Evolutionary conservation across 2,329 filamentous ascomycete genomes (phyloP), one percentile per base, ranked within the genome.

Genomic region (Exophiala oligosperma): DNA sequence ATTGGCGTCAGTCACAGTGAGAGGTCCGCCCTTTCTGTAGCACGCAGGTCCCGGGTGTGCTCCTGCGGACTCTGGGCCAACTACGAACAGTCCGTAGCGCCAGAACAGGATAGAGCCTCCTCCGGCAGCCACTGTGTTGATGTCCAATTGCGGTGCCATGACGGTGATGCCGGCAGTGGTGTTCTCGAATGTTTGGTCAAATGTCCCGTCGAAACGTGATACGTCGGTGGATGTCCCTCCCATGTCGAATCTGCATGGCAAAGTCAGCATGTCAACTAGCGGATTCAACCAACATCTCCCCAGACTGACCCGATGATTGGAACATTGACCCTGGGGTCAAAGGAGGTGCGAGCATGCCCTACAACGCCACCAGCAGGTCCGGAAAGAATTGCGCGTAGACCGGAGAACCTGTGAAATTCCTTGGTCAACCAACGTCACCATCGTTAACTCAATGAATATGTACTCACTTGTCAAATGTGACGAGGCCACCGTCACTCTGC

Each of bases 1-100:
- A 66, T 96, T 96, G 1, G 92, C 92, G 70, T 97, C 92, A 0
- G 92, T 97, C n/a, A 97, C 92, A 0, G 92, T 94, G 4, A 92
- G 80, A 2, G 92, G 92, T 0, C 92, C 92, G 0, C 88, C 90
- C 73, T 96, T 96, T 32, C 92, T 84, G 73, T 96, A 97, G 66
- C 92, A 96, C 0, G 91, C 91, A 11, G 92, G 92, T 0, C 92
- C 92, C 0, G 92, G 92, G 67, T 96, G 91, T 1, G 92, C 92
- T 28, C 90, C 88, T 1, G 92, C 92, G 7, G 90, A 94, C 69
- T 96, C 91, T 0, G 92, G 92, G 0, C 92, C 92, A 2, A 96
- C 92, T 0, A 92, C 89, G 64, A 96, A 96, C 0, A 96, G 77
- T 0, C 91, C 90, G 63, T 95, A 93, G 61, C 82, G 84, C 80